Percentiles rank a stretch among this genome's conserved stretches.
Conservation (phyloP, 306 rosid species). For the Geum urbanum region DNA sequence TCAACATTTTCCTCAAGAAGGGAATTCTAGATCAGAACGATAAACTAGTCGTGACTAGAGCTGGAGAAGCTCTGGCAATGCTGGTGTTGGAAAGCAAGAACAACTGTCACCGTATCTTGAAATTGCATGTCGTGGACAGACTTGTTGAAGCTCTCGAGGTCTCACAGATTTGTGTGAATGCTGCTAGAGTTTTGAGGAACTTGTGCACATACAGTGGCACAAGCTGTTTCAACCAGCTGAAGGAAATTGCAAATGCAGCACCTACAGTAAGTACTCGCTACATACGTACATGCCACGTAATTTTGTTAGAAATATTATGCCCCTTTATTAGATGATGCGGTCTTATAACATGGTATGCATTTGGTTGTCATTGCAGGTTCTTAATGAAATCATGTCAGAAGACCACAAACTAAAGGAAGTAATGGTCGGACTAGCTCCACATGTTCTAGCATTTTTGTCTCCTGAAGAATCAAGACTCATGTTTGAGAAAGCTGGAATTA, state of each 20-base stretch:
- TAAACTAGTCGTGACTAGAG: constrained; percentile 42
- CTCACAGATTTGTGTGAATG: constrained; percentile 56
- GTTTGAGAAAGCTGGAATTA: constrained; percentile 53
- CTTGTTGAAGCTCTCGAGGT: constrained; percentile 50
- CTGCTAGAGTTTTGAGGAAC: constrained; percentile 80
- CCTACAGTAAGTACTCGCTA: constrained; percentile 60
- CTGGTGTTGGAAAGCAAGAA: constrained; percentile 72
- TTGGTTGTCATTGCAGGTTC: constrained; percentile 42
- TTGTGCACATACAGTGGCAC: constrained; percentile 61
- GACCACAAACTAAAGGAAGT: constrained; percentile 85
- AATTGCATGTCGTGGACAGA: constrained; percentile 42
- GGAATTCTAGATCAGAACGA: constrained; percentile 31
- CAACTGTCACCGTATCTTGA: constrained; percentile 64
- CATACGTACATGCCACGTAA: not conserved
- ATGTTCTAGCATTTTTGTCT: constrained; percentile 56
- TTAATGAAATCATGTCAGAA: constrained; percentile 58
- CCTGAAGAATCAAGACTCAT: constrained; percentile 53
- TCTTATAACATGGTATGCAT: constrained; percentile 3
- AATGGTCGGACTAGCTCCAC: constrained; percentile 87
- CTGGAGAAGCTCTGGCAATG: constrained; percentile 95
- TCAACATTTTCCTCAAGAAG: constrained; percentile 56
- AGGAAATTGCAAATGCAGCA: constrained; percentile 54
- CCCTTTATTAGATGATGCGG: too few relatives aligned
- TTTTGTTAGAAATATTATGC: too few relatives aligned
- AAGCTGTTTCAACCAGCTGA: constrained; percentile 52